Conservation (phyloP, 345 rosid genomes). For the Aethionema arabicum region DNA sequence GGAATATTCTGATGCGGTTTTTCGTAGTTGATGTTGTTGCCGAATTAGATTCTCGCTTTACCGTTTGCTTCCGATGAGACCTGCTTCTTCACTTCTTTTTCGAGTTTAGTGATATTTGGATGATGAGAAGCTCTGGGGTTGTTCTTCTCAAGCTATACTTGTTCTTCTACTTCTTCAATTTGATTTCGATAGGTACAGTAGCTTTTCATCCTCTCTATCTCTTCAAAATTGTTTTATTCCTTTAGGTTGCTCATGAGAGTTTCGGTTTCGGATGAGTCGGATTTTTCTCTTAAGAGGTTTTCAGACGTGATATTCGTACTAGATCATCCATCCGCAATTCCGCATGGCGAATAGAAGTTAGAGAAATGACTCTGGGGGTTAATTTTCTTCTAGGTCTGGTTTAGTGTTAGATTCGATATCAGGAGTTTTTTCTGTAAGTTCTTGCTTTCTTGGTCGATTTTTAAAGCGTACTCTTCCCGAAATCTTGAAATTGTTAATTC, state of each 20-base stretch:
- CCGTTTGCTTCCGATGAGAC: slow-evolving; percentile 22
- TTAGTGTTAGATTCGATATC: neutral
- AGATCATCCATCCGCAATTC: slow-evolving; percentile 1
- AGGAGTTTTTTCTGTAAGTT: neutral
- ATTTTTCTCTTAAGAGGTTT: slow-evolving; percentile 22
- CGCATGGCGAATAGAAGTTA: neutral
- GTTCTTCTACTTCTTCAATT: slow-evolving; percentile 44
- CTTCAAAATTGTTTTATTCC: slow-evolving; percentile 1
- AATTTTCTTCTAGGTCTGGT: slow-evolving; percentile 6
- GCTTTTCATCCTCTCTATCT: neutral
- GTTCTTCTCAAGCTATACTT: slow-evolving; percentile 39
- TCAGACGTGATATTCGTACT: slow-evolving; percentile 5
- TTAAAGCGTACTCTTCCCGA: neutral
- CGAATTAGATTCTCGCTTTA: slow-evolving; percentile 25
- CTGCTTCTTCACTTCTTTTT: slow-evolving; percentile 7
- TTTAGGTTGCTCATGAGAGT: neutral
- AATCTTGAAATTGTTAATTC: neutral
- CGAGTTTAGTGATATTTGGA: slow-evolving; percentile 15
- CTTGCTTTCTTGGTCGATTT: neutral
- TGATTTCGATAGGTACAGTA: slow-evolving; percentile 51
- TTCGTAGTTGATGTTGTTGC: slow-evolving; percentile 6
- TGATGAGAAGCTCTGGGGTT: slow-evolving; percentile 44
- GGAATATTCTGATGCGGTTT: slow-evolving; percentile 20
- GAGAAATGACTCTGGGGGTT: neutral
- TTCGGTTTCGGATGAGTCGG: slow-evolving; percentile 18